Evolutionary conservation across 1,284 basidiomycete species (phyloP), one percentile per base, ranked within the genome.

Genomic region (Cutaneotrichosporon mucoides): DNA sequence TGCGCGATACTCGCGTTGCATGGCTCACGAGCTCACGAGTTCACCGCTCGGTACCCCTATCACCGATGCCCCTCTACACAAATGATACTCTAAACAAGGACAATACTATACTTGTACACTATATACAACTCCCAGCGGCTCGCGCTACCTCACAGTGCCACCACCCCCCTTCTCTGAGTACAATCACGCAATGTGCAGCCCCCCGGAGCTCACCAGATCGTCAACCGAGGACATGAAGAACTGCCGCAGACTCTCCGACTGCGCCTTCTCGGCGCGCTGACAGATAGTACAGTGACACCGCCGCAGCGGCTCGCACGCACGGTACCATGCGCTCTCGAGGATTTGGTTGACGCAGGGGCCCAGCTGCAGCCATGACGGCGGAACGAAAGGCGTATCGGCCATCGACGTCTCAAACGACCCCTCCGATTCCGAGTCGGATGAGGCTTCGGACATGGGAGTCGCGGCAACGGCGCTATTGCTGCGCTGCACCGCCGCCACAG

Each of bases 241-340:
- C 15, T 52, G 55, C 12, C 48, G 38, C 15, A 41, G 24, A 6
- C 50, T 47, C 11, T 56, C 59, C 16, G 49, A 15, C 42, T 53
- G 13, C 50, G 41, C 38, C 35, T 13, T 15, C 34, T 38, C 33
- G 15, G 58, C 55, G 13, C 62, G 59, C 11, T 50, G 12, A 33
- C 62, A 64, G n/a, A 64, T 52, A 5, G 38, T 24, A 51, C 62
- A 64, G 35, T 34, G 51, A 34, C 62, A 64, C 15, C 52, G 54
- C 37, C 59, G 56, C 24, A 64, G 51, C 10, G 54, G 54, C 43
- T 50, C 62, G 47, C 48, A 43, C 5, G 57, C 56, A 9, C 34
- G 24, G 24, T 37, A 55, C 56, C 56, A 64, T 38, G 16, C 9
- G 8, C 34, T 16, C 15, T 12, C 12, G 13, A 64, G 40, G 24